phyloP scores from a whole-genome alignment of 176 grass and related monocot species.

The Oryza rufipogon region DNA sequence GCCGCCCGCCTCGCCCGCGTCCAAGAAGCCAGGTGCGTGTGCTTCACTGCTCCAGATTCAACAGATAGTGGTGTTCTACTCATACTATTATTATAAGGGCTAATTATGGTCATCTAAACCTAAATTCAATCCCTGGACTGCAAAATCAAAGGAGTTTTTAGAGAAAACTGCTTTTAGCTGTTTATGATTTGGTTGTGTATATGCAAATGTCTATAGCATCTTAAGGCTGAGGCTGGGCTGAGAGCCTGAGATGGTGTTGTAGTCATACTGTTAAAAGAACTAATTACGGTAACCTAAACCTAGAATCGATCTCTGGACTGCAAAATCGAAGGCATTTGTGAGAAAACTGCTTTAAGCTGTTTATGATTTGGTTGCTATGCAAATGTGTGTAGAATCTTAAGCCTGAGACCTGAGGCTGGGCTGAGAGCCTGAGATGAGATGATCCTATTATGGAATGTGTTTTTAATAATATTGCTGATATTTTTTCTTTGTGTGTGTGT shows the following conservation, averaged over 20 bases:
- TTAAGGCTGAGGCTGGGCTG: too few relatives aligned
- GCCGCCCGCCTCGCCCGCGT: background rate
- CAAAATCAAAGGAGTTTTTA: too few relatives aligned
- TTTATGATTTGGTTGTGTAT: too few relatives aligned
- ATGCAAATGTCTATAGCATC: too few relatives aligned
- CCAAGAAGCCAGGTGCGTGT: conserved; percentile 26
- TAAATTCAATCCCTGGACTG: too few relatives aligned
- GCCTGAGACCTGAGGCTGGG: too few relatives aligned
- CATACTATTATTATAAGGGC: too few relatives aligned
- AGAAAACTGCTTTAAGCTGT: background rate
- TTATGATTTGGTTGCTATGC: background rate
- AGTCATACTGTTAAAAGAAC: background rate
- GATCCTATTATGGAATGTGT: background rate
- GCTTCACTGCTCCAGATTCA: background rate
- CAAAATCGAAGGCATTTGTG: background rate
- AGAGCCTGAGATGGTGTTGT: background rate
- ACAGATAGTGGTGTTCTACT: too few relatives aligned
- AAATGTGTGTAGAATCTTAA: background rate
- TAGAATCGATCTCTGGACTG: background rate
- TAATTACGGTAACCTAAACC: background rate
- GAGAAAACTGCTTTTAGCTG: too few relatives aligned
- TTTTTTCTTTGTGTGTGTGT: background rate
- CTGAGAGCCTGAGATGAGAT: too few relatives aligned
- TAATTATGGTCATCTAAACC: too few relatives aligned
- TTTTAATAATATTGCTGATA: background rate